Conservation (phyloP, 768 basidiomycete species). For the Naganishia onofrii region DNA sequence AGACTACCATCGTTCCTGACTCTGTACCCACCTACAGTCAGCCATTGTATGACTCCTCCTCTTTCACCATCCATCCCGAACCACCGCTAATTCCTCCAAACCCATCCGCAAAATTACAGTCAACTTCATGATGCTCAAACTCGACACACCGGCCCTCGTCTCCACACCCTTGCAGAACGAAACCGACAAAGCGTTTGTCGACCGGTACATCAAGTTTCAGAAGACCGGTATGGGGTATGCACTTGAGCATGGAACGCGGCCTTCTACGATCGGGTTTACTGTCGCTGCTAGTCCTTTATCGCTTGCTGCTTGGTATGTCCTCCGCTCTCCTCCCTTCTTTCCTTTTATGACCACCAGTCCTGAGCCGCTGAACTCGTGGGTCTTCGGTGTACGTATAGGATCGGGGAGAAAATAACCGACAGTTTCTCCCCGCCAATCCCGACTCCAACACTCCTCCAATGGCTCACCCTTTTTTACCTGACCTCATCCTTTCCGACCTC, state of each 20-base stretch:
- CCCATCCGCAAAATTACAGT: constrained; percentile 14
- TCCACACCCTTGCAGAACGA: constrained; percentile 13
- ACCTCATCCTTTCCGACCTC: constrained; percentile 42
- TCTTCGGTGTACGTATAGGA: constrained; percentile 44
- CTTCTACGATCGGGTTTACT: constrained; percentile 41
- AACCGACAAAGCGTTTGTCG: constrained; percentile 19
- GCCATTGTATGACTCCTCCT: constrained; percentile 13
- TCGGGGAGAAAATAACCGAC: constrained; percentile 49
- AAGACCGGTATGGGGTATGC: constrained; percentile 35
- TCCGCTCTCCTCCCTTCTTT: too few species aligned
- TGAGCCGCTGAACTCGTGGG: too few species aligned
- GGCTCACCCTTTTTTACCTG: constrained; percentile 47
- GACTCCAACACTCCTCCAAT: constrained; percentile 39
- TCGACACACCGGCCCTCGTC: constrained; percentile 24
- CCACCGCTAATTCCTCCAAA: not conserved
- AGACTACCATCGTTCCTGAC: not conserved
- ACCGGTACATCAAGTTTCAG: constrained; percentile 18
- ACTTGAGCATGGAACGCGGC: constrained; percentile 42
- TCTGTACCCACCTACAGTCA: not conserved
- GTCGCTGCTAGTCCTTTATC: constrained; percentile 41
- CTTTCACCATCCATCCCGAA: not conserved
- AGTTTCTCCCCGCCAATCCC: constrained; percentile 44
- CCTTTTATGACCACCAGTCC: too few species aligned
- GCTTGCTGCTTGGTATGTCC: constrained; percentile 44
- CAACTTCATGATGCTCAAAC: constrained; percentile 32